Evolutionary conservation across 2,329 filamentous ascomycete species (phyloP).

Genomic region (Diaporthe batatas): DNA sequence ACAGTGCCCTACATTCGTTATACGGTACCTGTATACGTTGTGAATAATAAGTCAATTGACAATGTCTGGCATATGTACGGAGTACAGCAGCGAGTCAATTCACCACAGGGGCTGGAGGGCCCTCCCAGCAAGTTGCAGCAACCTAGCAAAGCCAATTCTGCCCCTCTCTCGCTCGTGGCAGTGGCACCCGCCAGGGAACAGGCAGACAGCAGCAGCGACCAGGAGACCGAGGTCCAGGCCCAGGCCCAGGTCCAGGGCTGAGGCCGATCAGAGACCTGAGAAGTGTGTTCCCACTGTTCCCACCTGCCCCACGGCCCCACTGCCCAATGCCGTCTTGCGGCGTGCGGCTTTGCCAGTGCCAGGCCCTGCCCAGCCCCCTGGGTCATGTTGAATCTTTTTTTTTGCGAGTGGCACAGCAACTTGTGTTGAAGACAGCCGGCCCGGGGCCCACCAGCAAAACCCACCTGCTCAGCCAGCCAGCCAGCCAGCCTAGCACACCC

Average conservation of each 20-base stretch:
- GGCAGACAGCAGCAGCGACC: neutral
- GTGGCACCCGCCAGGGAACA: constrained; percentile 17
- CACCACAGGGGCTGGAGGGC: constrained; percentile 1
- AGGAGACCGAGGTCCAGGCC: constrained; percentile 6
- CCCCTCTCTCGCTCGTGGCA: constrained; percentile 2
- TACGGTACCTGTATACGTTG: neutral
- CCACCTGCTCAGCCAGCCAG: neutral
- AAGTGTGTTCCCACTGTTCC: neutral
- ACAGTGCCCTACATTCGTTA: neutral
- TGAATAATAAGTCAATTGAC: neutral
- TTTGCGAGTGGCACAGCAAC: too few relatives aligned
- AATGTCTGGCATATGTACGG: neutral
- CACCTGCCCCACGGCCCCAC: neutral
- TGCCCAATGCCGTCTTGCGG: constrained; percentile 6
- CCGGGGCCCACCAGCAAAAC: constrained; percentile 1
- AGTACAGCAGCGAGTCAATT: constrained; percentile 16
- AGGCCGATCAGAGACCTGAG: neutral
- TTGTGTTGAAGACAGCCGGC: neutral
- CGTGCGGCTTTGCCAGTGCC: neutral
- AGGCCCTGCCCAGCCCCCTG: constrained; percentile 16
- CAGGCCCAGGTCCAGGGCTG: constrained; percentile 19
- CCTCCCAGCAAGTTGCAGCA: too few relatives aligned
- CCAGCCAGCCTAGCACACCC: neutral
- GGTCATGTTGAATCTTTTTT: neutral
- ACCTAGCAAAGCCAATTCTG: constrained; percentile 19